Base-by-base conservation (phyloP, 345 rosid genomes). In the Fremontodendron californicum region DNA sequence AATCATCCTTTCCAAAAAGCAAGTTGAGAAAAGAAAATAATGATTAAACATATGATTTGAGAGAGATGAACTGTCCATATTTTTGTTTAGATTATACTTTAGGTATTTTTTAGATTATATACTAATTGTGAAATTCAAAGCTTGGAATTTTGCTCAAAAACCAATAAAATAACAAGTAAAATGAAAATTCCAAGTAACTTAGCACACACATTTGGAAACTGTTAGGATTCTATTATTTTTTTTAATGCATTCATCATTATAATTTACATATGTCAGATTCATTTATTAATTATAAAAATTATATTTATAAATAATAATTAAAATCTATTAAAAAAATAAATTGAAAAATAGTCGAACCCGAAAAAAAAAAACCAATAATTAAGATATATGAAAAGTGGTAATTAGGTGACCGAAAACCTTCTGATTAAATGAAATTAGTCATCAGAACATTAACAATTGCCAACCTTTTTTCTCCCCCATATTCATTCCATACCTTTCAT, bases 11-110 rank as follows among this genome's bases (percentile, higher is more conserved):
- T 16, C 16, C 42, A 3, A 65, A 4, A 64, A 10, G 3, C 19
- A 64, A 18, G 70, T 37, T 10, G 48, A 9, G 13, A n/a, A 31
- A 13, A 11, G 27, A 33, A 33, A 10, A 67, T 39, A 46, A 75
- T 61, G 78, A 80, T 74, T 79, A 67, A 66, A 21, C 74, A 55
- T 25, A 67, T 66, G 27, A 79, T 67, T 79, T 37, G 6, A 75
- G 64, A 18, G 39, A 60, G 37, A 60, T 60, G 37, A 60, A 12
- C 64, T 60, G 19, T 27, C 65, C 65, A 60, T 13, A 0, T n/a
- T n/a, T 12, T 27, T 60, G 16, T 60, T 60, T 60, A 60, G 37
- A 33, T n/a, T n/a, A n/a, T n/a, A n/a, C n/a, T n/a, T n/a, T n/a
- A n/a, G n/a, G n/a, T n/a, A n/a, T n/a, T n/a, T n/a, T n/a, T n/a